phyloP scores from a whole-genome alignment of 192 early-diverging fungal species.

The Podila horticola region DNA sequence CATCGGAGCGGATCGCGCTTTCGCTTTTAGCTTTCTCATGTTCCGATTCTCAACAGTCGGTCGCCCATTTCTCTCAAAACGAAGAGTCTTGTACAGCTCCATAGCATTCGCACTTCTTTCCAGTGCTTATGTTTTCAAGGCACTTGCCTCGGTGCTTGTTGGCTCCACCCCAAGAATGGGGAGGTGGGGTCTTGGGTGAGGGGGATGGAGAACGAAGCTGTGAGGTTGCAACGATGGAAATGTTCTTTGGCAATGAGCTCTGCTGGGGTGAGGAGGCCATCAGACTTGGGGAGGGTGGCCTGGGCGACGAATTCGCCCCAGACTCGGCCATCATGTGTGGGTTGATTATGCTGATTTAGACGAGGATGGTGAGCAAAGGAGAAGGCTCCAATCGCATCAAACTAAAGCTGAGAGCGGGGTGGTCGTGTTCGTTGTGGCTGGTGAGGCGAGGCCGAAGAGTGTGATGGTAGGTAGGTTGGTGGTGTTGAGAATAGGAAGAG shows the following conservation, averaged over 20 bases:
- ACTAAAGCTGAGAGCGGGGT: not conserved
- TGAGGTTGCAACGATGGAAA: not conserved
- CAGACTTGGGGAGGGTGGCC: slow-evolving; percentile 31
- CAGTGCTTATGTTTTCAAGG: not conserved
- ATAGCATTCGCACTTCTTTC: not conserved
- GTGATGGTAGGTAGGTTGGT: not conserved
- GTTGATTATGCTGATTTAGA: not conserved
- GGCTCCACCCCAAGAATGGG: slow-evolving; percentile 37
- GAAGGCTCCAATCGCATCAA: not conserved
- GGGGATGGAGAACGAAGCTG: slow-evolving; percentile 47
- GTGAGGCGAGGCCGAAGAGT: not conserved
- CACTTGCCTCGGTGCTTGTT: slow-evolving; percentile 47
- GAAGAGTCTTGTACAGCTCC: not conserved
- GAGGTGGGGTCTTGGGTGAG: slow-evolving; percentile 43
- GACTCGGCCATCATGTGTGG: slow-evolving; percentile 29
- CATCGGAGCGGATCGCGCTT: too few species aligned
- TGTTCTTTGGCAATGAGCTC: slow-evolving; percentile 20
- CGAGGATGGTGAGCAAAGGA: not conserved
- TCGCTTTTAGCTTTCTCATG: too few species aligned
- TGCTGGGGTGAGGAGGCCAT: slow-evolving; percentile 33
- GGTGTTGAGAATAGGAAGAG: not conserved
- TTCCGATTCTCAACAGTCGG: too few species aligned
- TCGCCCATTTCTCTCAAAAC: too few species aligned
- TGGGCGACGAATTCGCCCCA: slow-evolving; percentile 28
- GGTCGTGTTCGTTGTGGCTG: not conserved